Evolutionary conservation across 495 filamentous ascomycete species (phyloP).

Genomic region (Bryoglossum gracile): DNA sequence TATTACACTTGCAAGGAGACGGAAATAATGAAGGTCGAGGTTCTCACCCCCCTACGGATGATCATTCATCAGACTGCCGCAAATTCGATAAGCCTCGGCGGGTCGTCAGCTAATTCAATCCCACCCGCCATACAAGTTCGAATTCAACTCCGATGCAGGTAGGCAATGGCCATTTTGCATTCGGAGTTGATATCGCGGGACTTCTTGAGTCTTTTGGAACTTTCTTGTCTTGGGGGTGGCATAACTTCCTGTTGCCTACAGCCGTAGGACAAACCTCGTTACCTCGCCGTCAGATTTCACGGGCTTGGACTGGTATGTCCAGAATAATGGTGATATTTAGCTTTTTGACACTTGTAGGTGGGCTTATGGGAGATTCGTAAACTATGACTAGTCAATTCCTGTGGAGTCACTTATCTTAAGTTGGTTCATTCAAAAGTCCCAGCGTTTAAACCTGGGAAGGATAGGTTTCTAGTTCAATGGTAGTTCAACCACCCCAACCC

Average conservation of each 20-base stretch:
- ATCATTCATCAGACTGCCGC: too few species aligned
- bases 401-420: slow-evolving; percentile 42
- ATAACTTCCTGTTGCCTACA: slow-evolving; percentile 48
- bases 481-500: slow-evolving; percentile 35
- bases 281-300: slow-evolving; percentile 8
- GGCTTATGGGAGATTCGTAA: slow-evolving; percentile 46
- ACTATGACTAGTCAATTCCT: slow-evolving; percentile 46
- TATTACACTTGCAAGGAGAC: too few species aligned
- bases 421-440: slow-evolving; percentile 47
- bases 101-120: slow-evolving; percentile 37
- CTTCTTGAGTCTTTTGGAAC: slow-evolving; percentile 51
- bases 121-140: slow-evolving; percentile 39
- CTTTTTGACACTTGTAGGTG: slow-evolving; percentile 31
- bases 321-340: slow-evolving; percentile 30
- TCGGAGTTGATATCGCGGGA: slow-evolving; percentile 46
- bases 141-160: slow-evolving; percentile 42
- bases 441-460: slow-evolving; percentile 41
- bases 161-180: slow-evolving; percentile 49
- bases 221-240: slow-evolving; percentile 50
- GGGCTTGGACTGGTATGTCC: slow-evolving; percentile 21
- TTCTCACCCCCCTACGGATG: too few species aligned
- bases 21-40: too few species aligned
- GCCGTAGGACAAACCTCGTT: slow-evolving; percentile 14
- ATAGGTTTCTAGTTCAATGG: slow-evolving; percentile 41
- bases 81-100: too few species aligned